Evolutionary conservation across 2,329 filamentous ascomycete species (phyloP).

Genomic region (Stagonosporopsis vannaccii): DNA sequence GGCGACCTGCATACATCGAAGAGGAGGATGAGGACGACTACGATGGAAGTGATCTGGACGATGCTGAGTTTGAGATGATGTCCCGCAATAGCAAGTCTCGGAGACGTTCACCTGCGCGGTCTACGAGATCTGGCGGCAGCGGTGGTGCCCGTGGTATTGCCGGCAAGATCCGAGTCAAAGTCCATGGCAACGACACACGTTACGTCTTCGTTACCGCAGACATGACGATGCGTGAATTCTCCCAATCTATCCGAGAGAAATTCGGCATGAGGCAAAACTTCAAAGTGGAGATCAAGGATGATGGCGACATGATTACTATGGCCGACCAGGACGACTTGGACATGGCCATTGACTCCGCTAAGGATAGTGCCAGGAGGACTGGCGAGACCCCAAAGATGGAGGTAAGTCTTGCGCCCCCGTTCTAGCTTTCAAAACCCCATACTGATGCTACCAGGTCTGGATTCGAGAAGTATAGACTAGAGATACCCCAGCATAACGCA

Average conservation of each 20-base stretch:
- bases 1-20: conserved; percentile 72
- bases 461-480: conserved; percentile 53
- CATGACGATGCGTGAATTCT: conserved; percentile 78
- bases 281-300: conserved; percentile 88
- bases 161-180: conserved; percentile 84
- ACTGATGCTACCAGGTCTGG: conserved; percentile 54
- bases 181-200: conserved; percentile 84
- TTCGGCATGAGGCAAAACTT: conserved; percentile 80
- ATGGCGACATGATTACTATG: conserved; percentile 97
- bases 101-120: conserved; percentile 53
- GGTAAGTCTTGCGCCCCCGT: conserved; percentile 63
- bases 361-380: conserved; percentile 73
- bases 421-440: not conserved
- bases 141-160: conserved; percentile 62
- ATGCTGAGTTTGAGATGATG: conserved; percentile 82
- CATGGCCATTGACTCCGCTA: conserved; percentile 77
- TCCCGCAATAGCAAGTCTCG: conserved; percentile 53
- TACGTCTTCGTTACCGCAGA: conserved; percentile 85
- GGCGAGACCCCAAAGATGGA: conserved; percentile 94
- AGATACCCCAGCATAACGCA: conserved; percentile 48
- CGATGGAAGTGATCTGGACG: conserved; percentile 75
- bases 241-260: conserved; percentile 82
- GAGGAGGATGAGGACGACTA: conserved; percentile 80
- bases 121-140: conserved; percentile 42
- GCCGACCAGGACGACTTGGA: conserved; percentile 96